Conservation (phyloP, 192 early-diverging fungal genomes). For the Coemansia sp. region DNA sequence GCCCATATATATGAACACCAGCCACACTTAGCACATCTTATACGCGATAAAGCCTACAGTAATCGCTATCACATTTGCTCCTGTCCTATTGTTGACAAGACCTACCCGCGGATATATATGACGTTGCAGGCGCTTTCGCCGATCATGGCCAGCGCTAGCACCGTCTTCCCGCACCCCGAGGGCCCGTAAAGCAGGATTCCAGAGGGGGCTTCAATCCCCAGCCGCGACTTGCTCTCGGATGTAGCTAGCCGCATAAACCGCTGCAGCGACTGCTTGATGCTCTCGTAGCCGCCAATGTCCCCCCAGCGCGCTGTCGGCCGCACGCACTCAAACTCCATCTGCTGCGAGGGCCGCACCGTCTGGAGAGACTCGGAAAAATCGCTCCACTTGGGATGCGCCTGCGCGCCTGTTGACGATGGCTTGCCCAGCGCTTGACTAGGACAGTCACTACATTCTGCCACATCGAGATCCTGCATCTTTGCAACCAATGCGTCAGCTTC, state of each 20-base stretch:
- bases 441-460: too few species aligned
- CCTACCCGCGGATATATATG: conserved; percentile 77
- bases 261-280: conserved; percentile 56
- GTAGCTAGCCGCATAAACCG: conserved; percentile 59
- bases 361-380: conserved; percentile 48
- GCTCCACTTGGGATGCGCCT: conserved; percentile 6
- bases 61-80: too few species aligned
- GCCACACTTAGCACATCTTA: too few species aligned
- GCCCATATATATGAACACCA: too few species aligned
- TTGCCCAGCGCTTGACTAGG: too few species aligned
- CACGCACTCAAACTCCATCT: conserved; percentile 57
- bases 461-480: conserved; percentile 5
- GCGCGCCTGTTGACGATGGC: background rate
- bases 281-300: conserved; percentile 71
- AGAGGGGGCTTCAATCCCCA: conserved; percentile 71
- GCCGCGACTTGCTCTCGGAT: conserved; percentile 46
- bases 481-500: background rate
- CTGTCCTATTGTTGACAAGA: too few species aligned
- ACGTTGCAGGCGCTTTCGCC: conserved; percentile 76
- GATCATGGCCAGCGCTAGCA: conserved; percentile 75
- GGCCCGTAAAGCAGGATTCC: conserved; percentile 92
- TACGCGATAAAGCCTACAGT: too few species aligned
- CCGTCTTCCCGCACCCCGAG: conserved; percentile 90
- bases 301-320: conserved; percentile 56
- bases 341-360: conserved; percentile 61